phyloP scores from a whole-genome alignment of 1,139 yeast species.

The Suhomyces coccinellae region DNA sequence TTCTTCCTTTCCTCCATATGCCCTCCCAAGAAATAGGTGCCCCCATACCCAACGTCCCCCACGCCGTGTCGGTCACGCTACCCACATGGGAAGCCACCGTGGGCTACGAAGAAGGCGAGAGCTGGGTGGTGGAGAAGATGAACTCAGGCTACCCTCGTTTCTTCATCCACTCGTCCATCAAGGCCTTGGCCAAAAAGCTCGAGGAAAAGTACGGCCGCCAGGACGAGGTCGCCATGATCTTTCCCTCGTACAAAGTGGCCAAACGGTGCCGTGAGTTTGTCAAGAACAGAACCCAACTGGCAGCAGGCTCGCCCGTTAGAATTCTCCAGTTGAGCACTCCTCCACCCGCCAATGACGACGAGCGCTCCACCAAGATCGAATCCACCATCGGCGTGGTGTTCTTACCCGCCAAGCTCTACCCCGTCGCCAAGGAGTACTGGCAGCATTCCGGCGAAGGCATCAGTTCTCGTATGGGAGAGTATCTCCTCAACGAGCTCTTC shows the following conservation, averaged over 20 bases:
- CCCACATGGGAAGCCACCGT: constrained; percentile 95
- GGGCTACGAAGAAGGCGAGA: constrained; percentile 88
- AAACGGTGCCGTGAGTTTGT: constrained; percentile 83
- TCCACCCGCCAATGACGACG: constrained; percentile 60
- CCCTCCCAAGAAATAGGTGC: constrained; percentile 62
- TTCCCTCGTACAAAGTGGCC: constrained; percentile 78
- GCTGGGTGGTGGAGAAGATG: constrained; percentile 80
- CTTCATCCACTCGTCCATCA: constrained; percentile 73
- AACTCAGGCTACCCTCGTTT: constrained; percentile 87
- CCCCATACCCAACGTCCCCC: constrained; percentile 86
- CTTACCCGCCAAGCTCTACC: constrained; percentile 56
- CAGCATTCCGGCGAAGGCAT: constrained; percentile 96
- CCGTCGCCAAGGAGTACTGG: constrained; percentile 86
- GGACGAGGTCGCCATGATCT: constrained; percentile 70
- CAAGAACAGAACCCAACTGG: constrained; percentile 31
- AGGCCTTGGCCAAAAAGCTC: constrained; percentile 53
- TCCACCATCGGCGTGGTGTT: constrained; percentile 77
- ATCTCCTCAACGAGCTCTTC: constrained; percentile 64
- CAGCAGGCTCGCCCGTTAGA: constrained; percentile 42
- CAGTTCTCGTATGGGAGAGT: constrained; percentile 86
- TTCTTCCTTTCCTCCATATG: constrained; percentile 10
- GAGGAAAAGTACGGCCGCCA: constrained; percentile 71
- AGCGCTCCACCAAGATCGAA: constrained; percentile 57
- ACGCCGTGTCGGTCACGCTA: constrained; percentile 89
- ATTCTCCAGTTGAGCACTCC: constrained; percentile 80